Evolutionary conservation across 805 yeast genomes (phyloP), one percentile per base, ranked within the genome.

Genomic region (Candida palmyrensis): DNA sequence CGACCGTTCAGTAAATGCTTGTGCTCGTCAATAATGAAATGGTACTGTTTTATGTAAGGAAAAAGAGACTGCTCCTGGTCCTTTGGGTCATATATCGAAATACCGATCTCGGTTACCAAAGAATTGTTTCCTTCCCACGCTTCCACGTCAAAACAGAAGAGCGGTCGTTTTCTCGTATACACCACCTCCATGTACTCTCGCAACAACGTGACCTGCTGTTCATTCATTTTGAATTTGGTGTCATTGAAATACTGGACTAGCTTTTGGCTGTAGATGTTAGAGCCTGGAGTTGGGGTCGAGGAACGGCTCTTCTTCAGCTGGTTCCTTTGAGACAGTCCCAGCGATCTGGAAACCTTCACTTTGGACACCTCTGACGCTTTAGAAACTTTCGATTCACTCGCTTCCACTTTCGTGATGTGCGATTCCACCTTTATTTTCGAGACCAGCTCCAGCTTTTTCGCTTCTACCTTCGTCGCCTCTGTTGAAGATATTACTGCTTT

Each of bases 91-190:
- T 66, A 74, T 2, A 78, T 62, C 1, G 78, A 60, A 4, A 78
- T 57, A 1, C 84, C 84, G 29, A 78, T 64, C 43, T 78, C 84
- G 0, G 82, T 78, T 10, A 78, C 60, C 14, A 57, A 46, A 18
- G 56, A 51, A 7, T 51, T 56, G 42, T 65, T 53, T 24, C 49
- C 45, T 42, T 77, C 84, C 53, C 51, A 74, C 0, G 82, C 81
- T 49, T 78, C 85, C 3, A 75, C 59, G 48, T 78, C 84, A 25
- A 78, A 55, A 6, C 73, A 58, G 16, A 77, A 55, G 18, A 71
- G 53, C 2, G 69, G 62, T 3, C 58, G 33, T 18, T 45, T 41
- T 24, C 57, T 33, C 7, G 39, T 29, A 25, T 48, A 55, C 6
- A 56, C 53, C 8, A 38, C 18, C 12, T 42, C 37, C 50, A 59